phyloP scores from a whole-genome alignment of 116 monocot species.

The Posidonia oceanica region DNA sequence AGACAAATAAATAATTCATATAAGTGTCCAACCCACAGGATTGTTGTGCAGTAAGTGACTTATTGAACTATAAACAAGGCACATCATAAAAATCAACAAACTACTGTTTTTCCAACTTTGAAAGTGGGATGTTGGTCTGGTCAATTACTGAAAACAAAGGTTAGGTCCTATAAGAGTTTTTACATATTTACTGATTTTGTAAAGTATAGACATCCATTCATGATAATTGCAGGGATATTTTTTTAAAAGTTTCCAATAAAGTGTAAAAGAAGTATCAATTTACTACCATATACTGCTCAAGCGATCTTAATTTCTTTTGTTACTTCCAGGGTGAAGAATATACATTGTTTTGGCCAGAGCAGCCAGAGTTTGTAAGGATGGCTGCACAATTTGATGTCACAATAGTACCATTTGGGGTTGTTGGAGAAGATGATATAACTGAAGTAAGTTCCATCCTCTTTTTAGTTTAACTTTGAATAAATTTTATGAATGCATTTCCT shows the following conservation, averaged over 20 bases:
- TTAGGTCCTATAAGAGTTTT: no score
- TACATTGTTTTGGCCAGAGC: conserved; percentile 85
- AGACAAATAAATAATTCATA: no score
- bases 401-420: conserved; percentile 87
- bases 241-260: background rate
- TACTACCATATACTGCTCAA: background rate
- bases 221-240: background rate
- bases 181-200: no score
- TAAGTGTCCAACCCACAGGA: no score
- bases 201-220: background rate
- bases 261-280: background rate
- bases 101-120: no score
- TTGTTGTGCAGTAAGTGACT: no score
- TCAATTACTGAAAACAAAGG: no score
- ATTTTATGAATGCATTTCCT: no score
- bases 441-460: conserved; percentile 32
- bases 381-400: conserved; percentile 77
- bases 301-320: background rate
- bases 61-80: no score
- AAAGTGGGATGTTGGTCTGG: no score
- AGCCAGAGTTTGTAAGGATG: conserved; percentile 94
- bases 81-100: no score
- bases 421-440: conserved; percentile 85
- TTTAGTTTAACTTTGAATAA: background rate
- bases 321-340: conserved; percentile 78